Evolutionary conservation across 202 grass and related monocot species (phyloP).

Genomic region (Zizania palustris): DNA sequence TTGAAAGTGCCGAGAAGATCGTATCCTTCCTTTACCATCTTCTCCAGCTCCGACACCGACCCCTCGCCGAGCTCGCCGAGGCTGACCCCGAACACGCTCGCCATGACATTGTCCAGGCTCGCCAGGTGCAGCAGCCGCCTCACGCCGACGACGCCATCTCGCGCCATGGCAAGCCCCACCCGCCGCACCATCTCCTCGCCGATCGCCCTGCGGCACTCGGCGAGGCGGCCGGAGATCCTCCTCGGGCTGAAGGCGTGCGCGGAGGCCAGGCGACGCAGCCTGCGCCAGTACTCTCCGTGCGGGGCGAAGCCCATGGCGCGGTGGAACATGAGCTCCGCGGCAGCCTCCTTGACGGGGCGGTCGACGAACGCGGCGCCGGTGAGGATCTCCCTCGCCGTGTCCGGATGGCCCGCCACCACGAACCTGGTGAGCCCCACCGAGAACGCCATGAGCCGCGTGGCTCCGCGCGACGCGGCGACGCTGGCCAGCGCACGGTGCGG

Average conservation of each 20-base stretch:
- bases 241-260: conserved; percentile 48
- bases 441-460: conserved; percentile 39
- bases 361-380: conserved; percentile 47
- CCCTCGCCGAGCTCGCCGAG: conserved; percentile 45
- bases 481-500: conserved; percentile 51
- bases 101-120: conserved; percentile 60
- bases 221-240: neutral
- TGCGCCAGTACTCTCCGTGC: conserved; percentile 57
- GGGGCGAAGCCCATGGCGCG: conserved; percentile 58
- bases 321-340: conserved; percentile 50
- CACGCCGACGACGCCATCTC: conserved; percentile 33
- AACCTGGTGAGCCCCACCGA: conserved; percentile 46
- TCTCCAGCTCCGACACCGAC: conserved; percentile 36
- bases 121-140: conserved; percentile 47
- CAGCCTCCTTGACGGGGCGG: conserved; percentile 56
- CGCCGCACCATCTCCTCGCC: conserved; percentile 7
- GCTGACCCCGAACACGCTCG: conserved; percentile 50
- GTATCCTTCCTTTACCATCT: conserved; percentile 62
- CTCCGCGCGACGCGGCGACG: conserved; percentile 30
- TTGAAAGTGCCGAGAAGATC: conserved; percentile 63
- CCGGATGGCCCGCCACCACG: conserved; percentile 45
- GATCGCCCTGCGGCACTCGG: neutral
- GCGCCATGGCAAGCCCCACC: neutral
- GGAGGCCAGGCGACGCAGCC: conserved; percentile 45
- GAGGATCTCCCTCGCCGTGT: conserved; percentile 55